phyloP scores from a whole-genome alignment of 805 yeast species.

The Kodamaea laetipori region DNA sequence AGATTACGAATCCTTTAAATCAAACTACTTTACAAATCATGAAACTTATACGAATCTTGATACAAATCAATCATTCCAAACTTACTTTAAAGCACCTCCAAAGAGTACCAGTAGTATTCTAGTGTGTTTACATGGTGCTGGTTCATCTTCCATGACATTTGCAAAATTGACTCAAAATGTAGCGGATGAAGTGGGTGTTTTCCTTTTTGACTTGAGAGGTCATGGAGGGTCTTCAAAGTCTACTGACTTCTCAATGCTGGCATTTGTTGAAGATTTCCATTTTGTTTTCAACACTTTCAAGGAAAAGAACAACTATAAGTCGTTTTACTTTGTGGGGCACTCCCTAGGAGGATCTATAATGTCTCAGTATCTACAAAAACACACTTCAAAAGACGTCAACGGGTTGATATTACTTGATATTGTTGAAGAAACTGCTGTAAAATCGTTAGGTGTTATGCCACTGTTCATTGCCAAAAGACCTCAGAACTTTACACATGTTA shows the following conservation, averaged over 20 bases:
- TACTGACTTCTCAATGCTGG: conserved; percentile 45
- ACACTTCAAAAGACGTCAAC: conserved; percentile 30
- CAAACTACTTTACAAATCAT: conserved; percentile 17
- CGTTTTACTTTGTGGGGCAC: conserved; percentile 75
- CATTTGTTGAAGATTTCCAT: conserved; percentile 60
- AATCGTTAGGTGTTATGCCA: conserved; percentile 67
- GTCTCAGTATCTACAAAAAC: conserved; percentile 47
- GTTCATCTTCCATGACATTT: conserved; percentile 82
- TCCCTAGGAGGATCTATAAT: conserved; percentile 90
- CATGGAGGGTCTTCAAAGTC: conserved; percentile 57
- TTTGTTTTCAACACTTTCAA: conserved; percentile 47
- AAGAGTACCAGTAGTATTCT: conserved; percentile 52
- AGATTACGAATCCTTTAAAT: conserved; percentile 14
- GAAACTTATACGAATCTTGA: conserved; percentile 20
- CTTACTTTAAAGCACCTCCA: conserved; percentile 59
- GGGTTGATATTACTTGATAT: conserved; percentile 87
- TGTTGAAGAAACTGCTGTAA: conserved; percentile 88
- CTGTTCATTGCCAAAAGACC: conserved; percentile 71
- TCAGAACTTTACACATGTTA: conserved; percentile 47
- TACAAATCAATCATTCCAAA: conserved; percentile 30
- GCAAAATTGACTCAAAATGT: conserved; percentile 50
- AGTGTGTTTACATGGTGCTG: conserved; percentile 92
- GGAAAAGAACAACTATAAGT: background rate
- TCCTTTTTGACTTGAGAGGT: conserved; percentile 80
- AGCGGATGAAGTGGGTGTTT: conserved; percentile 51